These are phyloP conservation scores for Botrytis deweyae DNA, from an alignment of 2,329 filamentous ascomycete species.

Conservation along the genomic window DNA sequence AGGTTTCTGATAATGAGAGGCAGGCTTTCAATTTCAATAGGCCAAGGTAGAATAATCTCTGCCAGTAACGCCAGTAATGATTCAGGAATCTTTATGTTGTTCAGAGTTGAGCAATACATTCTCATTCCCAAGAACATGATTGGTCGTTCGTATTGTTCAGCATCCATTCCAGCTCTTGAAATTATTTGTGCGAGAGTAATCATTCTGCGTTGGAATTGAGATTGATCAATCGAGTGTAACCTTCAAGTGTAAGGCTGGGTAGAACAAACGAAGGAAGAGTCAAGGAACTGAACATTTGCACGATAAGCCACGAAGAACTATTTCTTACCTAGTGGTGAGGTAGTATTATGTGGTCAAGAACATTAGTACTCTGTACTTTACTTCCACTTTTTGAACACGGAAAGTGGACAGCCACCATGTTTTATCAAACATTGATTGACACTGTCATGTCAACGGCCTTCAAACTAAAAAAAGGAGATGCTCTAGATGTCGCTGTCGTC, in stretches of 20 bases:
- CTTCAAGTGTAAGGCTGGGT: background rate
- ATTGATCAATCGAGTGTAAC: background rate
- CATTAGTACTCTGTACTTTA: background rate
- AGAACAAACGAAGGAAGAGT: background rate
- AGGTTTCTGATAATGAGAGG: background rate
- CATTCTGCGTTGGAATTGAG: background rate
- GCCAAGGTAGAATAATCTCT: background rate
- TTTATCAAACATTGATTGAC: background rate
- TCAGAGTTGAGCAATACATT: background rate
- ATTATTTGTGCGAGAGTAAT: background rate
- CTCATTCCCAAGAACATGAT: background rate
- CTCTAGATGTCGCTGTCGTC: slow-evolving; percentile 4
- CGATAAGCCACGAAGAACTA: background rate
- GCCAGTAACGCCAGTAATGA: background rate
- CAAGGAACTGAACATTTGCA: background rate
- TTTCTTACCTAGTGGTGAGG: background rate
- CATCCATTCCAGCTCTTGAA: background rate
- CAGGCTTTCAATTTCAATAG: background rate
- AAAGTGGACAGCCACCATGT: background rate
- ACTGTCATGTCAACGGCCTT: background rate
- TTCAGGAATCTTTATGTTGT: background rate
- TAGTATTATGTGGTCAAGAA: background rate
- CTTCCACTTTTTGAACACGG: background rate
- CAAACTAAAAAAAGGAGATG: background rate
- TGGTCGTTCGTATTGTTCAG: background rate